phyloP scores from a whole-genome alignment of 2,329 filamentous ascomycete species.

The Claviceps africana region DNA sequence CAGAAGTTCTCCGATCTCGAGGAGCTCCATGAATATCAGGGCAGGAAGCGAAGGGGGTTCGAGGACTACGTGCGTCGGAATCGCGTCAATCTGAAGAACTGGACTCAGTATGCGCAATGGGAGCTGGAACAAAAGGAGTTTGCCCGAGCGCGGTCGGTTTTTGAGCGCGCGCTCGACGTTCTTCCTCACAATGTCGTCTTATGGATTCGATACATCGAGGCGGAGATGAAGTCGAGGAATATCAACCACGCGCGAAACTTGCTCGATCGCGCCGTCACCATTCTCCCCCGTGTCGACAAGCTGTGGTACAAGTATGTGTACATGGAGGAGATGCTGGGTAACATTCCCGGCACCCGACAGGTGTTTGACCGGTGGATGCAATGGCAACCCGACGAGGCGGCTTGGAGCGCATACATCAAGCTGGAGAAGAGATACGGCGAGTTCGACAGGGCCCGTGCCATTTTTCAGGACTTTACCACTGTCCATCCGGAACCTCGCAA shows the following conservation, averaged over 20 bases:
- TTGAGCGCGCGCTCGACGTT: slow-evolving; percentile 87
- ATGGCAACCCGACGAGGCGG: slow-evolving; percentile 92
- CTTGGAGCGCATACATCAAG: slow-evolving; percentile 94
- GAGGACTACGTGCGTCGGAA: slow-evolving; percentile 97
- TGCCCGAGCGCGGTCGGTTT: slow-evolving; percentile 77
- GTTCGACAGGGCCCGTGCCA: slow-evolving; percentile 74
- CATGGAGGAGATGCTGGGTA: slow-evolving; percentile 95
- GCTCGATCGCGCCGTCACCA: slow-evolving; percentile 85
- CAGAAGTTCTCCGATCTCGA: slow-evolving; percentile 93
- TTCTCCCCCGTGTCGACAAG: slow-evolving; percentile 83
- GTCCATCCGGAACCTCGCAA: slow-evolving; percentile 91
- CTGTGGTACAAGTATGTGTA: slow-evolving; percentile 99
- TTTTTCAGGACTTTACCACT: slow-evolving; percentile 80
- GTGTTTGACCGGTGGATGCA: slow-evolving; percentile 98
- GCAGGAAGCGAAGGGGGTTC: slow-evolving; percentile 88
- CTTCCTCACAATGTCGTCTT: slow-evolving; percentile 74
- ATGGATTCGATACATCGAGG: slow-evolving; percentile 89
- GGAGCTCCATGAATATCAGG: slow-evolving; percentile 95
- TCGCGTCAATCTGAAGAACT: slow-evolving; percentile 92
- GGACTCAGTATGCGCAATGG: slow-evolving; percentile 95
- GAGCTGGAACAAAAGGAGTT: slow-evolving; percentile 98
- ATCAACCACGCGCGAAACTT: slow-evolving; percentile 95
- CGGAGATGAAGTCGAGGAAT: slow-evolving; percentile 84
- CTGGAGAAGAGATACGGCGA: slow-evolving; percentile 91
- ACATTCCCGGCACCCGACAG: slow-evolving; percentile 79